Evolutionary conservation across 768 basidiomycete genomes (phyloP).

Genomic region (Trichaptum fuscoviolaceum): DNA sequence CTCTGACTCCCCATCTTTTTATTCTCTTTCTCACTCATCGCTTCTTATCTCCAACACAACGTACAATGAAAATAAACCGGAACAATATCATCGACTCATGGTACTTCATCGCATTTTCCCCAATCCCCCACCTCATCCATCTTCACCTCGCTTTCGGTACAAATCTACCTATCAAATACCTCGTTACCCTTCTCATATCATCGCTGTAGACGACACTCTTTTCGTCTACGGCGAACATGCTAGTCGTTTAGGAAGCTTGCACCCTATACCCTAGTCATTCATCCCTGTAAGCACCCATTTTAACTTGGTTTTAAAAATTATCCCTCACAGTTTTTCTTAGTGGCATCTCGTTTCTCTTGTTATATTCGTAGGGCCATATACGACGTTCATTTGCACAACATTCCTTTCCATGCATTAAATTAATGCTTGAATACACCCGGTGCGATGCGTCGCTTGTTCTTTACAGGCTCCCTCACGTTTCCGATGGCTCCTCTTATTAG

Average conservation of each 20-base stretch:
- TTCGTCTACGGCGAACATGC: not conserved
- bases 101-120: not conserved
- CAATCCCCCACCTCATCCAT: constrained; percentile 1
- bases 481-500: not conserved
- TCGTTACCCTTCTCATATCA: not conserved
- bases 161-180: not conserved
- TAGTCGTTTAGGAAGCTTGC: not conserved
- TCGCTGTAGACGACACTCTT: not conserved
- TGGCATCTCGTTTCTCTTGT: not conserved
- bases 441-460: not conserved
- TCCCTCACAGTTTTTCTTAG: not conserved
- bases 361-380: not conserved
- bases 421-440: not conserved
- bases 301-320: not conserved
- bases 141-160: not conserved
- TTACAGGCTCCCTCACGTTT: not conserved
- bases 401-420: not conserved
- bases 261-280: constrained; percentile 1
- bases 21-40: not conserved
- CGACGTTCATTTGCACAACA: not conserved
- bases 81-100: not conserved
- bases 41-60: not conserved
- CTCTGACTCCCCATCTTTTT: not conserved
- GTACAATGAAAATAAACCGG: constrained; percentile 1
- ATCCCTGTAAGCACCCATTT: not conserved